Evolutionary conservation across 208 protist species (phyloP).

Genomic region (Tritrichomonas musculus): DNA sequence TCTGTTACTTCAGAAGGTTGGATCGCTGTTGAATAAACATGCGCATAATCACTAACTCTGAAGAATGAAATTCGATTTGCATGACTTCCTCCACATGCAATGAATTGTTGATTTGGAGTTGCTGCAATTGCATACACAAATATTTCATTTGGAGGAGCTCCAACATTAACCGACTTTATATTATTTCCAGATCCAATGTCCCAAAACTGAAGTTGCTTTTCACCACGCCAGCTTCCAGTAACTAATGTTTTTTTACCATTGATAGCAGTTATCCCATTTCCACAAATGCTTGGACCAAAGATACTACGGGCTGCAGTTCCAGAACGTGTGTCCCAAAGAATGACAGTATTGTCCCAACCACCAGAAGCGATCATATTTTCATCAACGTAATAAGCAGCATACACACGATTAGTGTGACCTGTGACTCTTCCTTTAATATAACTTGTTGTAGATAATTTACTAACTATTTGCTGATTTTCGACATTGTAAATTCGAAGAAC

Average conservation of each 20-base stretch:
- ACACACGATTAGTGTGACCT: background rate
- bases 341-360: conserved; percentile 18
- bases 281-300: background rate
- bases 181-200: background rate
- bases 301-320: background rate
- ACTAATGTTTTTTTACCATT: background rate
- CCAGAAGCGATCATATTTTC: background rate
- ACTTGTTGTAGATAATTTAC: background rate
- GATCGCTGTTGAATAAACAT: background rate
- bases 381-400: background rate
- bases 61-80: background rate
- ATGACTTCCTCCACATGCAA: background rate
- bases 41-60: background rate
- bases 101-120: background rate
- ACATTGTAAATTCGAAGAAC: background rate
- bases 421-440: background rate
- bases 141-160: background rate
- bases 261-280: background rate
- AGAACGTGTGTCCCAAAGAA: background rate
- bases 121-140: background rate
- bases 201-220: background rate
- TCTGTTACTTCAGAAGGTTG: background rate
- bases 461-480: background rate
- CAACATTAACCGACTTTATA: background rate
- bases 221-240: background rate